phyloP scores from a whole-genome alignment of 1,139 yeast species.

The Wickerhamiella pararugosa region DNA sequence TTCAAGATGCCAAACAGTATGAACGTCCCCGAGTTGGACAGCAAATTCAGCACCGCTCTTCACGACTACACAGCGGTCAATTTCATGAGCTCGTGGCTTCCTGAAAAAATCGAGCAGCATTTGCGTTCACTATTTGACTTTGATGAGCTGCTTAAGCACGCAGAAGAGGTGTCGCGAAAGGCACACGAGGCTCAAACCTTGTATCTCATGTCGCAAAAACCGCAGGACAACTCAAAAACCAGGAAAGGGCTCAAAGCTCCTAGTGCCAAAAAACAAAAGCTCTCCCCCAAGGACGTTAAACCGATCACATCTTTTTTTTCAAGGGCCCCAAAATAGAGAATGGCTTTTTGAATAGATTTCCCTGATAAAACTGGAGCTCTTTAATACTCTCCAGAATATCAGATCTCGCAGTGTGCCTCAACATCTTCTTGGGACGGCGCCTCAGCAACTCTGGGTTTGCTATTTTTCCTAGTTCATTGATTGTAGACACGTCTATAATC shows the following conservation, averaged over 20 bases:
- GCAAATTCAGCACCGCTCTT: slow-evolving; percentile 16
- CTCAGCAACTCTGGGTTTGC: slow-evolving; percentile 53
- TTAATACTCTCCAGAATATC: slow-evolving; percentile 83
- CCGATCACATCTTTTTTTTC: neutral
- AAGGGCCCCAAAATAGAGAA: neutral
- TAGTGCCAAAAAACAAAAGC: slow-evolving; percentile 1
- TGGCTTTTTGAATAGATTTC: slow-evolving; percentile 32
- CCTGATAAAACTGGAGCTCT: slow-evolving; percentile 65
- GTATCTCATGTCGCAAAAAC: neutral
- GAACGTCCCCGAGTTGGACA: slow-evolving; percentile 14
- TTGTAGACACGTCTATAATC: slow-evolving; percentile 71
- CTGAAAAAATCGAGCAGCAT: slow-evolving; percentile 12
- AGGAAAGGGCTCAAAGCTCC: neutral
- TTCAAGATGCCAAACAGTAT: slow-evolving; percentile 9
- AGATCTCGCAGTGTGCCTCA: slow-evolving; percentile 68
- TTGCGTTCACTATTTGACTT: neutral
- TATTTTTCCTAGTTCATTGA: slow-evolving; percentile 65
- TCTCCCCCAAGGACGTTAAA: slow-evolving; percentile 6
- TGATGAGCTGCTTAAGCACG: neutral
- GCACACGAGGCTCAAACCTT: slow-evolving; percentile 4
- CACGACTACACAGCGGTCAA: slow-evolving; percentile 18
- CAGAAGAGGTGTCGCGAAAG: neutral
- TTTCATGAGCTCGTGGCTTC: slow-evolving; percentile 22
- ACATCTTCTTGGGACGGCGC: slow-evolving; percentile 45
- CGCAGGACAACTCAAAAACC: neutral